Percentiles rank a stretch among this genome's conserved stretches.
These are phyloP conservation scores for Arabidopsis suecica DNA, from an alignment of 345 rosid genomes.

Conservation along the genomic window DNA sequence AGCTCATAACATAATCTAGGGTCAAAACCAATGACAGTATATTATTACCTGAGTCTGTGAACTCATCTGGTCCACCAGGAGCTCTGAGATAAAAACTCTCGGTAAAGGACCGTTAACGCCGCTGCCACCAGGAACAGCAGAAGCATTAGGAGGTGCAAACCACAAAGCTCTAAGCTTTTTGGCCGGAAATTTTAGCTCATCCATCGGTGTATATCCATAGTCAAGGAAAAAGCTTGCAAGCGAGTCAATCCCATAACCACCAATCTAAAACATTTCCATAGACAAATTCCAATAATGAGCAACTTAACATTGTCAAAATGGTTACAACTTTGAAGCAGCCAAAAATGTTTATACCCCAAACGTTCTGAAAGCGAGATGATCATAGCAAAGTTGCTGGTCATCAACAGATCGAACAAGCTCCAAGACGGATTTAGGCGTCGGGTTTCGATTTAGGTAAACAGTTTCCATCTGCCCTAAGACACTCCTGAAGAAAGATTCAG, in stretches of 20 bases:
- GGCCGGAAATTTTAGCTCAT: constrained; percentile 87
- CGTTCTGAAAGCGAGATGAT: constrained; percentile 92
- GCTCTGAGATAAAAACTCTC: constrained; percentile 89
- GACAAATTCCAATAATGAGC: neutral
- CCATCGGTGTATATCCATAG: constrained; percentile 74
- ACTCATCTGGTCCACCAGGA: constrained; percentile 81
- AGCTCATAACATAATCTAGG: constrained; percentile 9
- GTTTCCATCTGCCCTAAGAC: constrained; percentile 71
- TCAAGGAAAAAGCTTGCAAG: constrained; percentile 81
- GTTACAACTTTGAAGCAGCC: neutral
- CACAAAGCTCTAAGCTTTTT: constrained; percentile 90
- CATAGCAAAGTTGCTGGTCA: constrained; percentile 67
- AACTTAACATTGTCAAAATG: neutral
- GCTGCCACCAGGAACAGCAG: constrained; percentile 49
- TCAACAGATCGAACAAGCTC: constrained; percentile 68
- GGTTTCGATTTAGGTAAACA: constrained; percentile 75
- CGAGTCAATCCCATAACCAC: constrained; percentile 83
- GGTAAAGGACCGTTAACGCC: constrained; percentile 83
- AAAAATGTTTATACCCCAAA: constrained; percentile 65
- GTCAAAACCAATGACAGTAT: neutral
- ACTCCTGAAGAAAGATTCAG: constrained; percentile 72
- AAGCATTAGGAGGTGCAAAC: constrained; percentile 81
- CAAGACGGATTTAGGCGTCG: constrained; percentile 82
- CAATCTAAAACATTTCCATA: constrained; percentile 50
- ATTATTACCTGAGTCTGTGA: constrained; percentile 67